Percentiles rank a stretch among this genome's conserved stretches.
phyloP scores from a whole-genome alignment of 352 stramenopile genomes.

The Phytophthora tubulina region DNA sequence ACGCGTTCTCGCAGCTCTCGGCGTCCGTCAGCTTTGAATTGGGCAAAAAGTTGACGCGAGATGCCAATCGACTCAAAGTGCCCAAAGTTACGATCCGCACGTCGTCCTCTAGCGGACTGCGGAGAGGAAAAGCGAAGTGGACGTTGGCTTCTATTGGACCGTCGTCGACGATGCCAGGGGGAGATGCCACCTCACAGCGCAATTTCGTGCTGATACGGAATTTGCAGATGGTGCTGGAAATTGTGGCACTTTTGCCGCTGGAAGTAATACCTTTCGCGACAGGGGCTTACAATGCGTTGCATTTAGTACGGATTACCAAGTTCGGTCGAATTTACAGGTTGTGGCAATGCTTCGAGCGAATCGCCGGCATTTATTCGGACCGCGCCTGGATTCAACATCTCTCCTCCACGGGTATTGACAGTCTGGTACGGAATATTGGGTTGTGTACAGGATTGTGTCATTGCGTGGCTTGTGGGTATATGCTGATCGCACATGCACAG shows the following conservation, averaged over 20 bases:
- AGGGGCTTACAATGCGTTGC: constrained; percentile 60
- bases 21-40: constrained; percentile 36
- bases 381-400: constrained; percentile 56
- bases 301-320: constrained; percentile 69
- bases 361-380: constrained; percentile 69
- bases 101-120: constrained; percentile 4
- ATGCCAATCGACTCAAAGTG: constrained; percentile 34
- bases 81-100: constrained; percentile 7
- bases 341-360: constrained; percentile 47
- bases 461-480: constrained; percentile 76
- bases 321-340: constrained; percentile 65
- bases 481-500: constrained; percentile 67
- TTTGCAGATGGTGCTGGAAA: constrained; percentile 56
- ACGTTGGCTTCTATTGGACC: constrained; percentile 34
- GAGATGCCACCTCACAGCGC: neutral
- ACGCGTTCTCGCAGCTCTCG: constrained; percentile 35
- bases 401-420: constrained; percentile 72
- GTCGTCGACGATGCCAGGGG: constrained; percentile 18
- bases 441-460: constrained; percentile 55
- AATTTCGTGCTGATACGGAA: constrained; percentile 30
- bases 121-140: constrained; percentile 34
- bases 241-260: constrained; percentile 60
- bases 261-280: constrained; percentile 59
- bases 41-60: constrained; percentile 36
- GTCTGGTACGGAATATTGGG: constrained; percentile 52